A percentile compares a stretch with the other conserved stretches of the same genome.
Conservation (phyloP, 2,329 filamentous ascomycete species). For the Beauveria rudraprayagi region DNA sequence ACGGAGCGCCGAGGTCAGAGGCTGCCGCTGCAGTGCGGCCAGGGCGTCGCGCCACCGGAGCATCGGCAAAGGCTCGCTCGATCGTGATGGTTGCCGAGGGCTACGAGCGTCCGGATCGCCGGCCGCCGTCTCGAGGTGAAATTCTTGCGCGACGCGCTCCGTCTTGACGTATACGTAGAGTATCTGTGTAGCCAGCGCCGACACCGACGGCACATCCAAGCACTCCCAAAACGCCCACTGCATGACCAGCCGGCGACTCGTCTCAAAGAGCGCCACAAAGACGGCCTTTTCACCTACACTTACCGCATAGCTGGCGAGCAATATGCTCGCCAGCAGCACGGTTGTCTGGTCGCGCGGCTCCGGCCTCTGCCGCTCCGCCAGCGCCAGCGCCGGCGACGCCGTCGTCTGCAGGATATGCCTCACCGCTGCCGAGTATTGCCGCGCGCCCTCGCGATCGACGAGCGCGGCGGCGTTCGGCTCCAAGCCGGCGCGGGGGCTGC, state of each 20-base stretch:
- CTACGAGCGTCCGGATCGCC: neutral
- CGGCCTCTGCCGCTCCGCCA: neutral
- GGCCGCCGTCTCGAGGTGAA: neutral
- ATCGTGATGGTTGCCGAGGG: neutral
- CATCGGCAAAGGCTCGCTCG: neutral
- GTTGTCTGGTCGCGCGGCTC: neutral
- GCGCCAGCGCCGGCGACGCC: neutral
- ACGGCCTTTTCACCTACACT: neutral
- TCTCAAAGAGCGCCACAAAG: neutral
- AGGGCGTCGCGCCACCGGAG: neutral
- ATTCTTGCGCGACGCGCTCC: neutral
- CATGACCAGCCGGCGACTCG: neutral
- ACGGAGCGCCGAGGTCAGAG: neutral
- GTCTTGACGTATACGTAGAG: neutral
- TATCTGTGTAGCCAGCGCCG: neutral
- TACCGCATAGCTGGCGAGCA: neutral
- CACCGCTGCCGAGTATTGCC: neutral
- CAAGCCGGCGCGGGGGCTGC: neutral
- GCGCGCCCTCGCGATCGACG: neutral
- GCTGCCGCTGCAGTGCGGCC: neutral
- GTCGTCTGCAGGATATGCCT: neutral
- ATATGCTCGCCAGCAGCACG: neutral
- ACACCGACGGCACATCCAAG: neutral
- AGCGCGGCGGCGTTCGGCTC: neutral
- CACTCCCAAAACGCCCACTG: slow-evolving; percentile 2